phyloP scores from a whole-genome alignment of 495 filamentous ascomycete genomes.

The Halenospora varia region DNA sequence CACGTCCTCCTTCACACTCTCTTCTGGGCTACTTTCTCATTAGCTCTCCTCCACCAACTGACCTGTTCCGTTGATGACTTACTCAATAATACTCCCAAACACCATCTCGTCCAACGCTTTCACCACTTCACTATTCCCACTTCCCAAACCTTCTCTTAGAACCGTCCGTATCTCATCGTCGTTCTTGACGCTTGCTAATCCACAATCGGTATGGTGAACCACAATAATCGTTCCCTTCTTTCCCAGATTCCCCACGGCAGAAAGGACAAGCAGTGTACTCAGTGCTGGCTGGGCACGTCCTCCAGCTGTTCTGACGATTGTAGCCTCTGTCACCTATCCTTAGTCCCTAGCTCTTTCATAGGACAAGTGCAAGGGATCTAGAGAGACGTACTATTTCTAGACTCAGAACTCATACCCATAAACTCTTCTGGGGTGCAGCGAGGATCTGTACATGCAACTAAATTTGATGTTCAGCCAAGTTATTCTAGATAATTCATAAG shows the following conservation, averaged over 20 bases:
- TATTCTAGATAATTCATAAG: neutral
- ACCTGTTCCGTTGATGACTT: neutral
- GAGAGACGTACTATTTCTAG: conserved; percentile 15
- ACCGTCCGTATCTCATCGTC: conserved; percentile 15
- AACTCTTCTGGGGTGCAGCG: conserved; percentile 15
- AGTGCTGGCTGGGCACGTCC: conserved; percentile 15
- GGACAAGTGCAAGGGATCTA: too few species aligned
- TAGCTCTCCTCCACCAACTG: neutral
- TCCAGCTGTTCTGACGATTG: conserved; percentile 19
- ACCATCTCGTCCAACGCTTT: conserved; percentile 2
- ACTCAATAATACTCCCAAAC: conserved; percentile 12
- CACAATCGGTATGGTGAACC: conserved; percentile 28
- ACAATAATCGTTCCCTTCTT: conserved; percentile 23
- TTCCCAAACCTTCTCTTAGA: conserved; percentile 11
- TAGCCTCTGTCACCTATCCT: conserved; percentile 23
- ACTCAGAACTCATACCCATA: conserved; percentile 12
- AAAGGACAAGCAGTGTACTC: conserved; percentile 18
- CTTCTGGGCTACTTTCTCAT: conserved; percentile 8
- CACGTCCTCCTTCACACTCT: conserved; percentile 23
- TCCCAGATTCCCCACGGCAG: conserved; percentile 17
- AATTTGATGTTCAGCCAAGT: neutral
- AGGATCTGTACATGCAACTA: conserved; percentile 23
- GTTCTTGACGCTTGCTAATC: conserved; percentile 7
- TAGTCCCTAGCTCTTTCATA: too few species aligned
- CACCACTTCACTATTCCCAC: conserved; percentile 2